phyloP scores from a whole-genome alignment of 805 yeast genomes.

The Gaillardinia entomophila region DNA sequence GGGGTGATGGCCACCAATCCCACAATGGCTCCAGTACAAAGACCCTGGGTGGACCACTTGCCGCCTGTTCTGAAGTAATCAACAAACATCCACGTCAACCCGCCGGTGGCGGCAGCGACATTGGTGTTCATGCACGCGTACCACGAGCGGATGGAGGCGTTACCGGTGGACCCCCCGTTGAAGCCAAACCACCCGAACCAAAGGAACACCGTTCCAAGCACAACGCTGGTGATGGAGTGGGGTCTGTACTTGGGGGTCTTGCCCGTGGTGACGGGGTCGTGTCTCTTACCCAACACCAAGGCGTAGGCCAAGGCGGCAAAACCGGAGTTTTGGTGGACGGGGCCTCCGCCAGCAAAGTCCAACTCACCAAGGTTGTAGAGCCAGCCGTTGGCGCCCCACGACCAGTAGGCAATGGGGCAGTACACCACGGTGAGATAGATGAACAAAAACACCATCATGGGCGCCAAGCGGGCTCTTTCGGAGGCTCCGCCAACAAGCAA shows the following conservation, averaged over 20 bases:
- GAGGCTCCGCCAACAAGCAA: conserved; percentile 97
- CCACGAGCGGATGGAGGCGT: conserved; percentile 88
- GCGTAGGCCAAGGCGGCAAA: conserved; percentile 94
- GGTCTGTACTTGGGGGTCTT: conserved; percentile 88
- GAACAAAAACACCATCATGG: conserved; percentile 93
- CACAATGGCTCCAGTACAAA: conserved; percentile 89
- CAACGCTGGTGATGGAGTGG: conserved; percentile 85
- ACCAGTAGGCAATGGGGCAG: conserved; percentile 96
- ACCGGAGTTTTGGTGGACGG: conserved; percentile 94
- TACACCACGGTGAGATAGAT: conserved; percentile 94
- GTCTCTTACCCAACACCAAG: conserved; percentile 84
- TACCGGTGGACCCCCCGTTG: conserved; percentile 97
- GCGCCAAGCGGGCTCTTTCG: conserved; percentile 93
- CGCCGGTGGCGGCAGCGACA: conserved; percentile 90
- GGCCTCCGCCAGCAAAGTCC: conserved; percentile 99
- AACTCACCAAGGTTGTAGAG: conserved; percentile 72
- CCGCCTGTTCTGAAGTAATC: conserved; percentile 84
- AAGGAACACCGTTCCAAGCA: conserved; percentile 86
- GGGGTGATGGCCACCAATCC: conserved; percentile 96
- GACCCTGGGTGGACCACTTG: conserved; percentile 89
- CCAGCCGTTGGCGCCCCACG: conserved; percentile 97
- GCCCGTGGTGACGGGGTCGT: conserved; percentile 64
- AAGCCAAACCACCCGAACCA: conserved; percentile 99
- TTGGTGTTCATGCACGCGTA: conserved; percentile 92
- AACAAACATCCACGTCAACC: conserved; percentile 88